phyloP scores from a whole-genome alignment of 371 early-diverging fungal species.

The Mortierella sp. region DNA sequence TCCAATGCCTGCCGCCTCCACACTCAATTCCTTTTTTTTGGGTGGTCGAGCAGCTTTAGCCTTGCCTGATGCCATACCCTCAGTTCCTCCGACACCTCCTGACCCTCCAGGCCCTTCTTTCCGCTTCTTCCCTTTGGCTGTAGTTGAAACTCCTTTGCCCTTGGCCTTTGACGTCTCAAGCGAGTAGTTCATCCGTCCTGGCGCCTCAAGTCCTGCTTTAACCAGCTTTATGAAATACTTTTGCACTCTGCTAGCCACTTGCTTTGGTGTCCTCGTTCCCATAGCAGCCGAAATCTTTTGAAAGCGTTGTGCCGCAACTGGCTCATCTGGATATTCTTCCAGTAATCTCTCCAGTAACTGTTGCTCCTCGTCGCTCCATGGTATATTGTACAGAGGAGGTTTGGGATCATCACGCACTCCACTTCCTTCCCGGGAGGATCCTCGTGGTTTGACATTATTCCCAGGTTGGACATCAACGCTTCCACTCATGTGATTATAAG shows the following conservation, averaged over 20 bases:
- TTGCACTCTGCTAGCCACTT: constrained; percentile 74
- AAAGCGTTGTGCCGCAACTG: constrained; percentile 72
- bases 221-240: constrained; percentile 78
- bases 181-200: constrained; percentile 65
- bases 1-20: not conserved
- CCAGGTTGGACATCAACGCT: constrained; percentile 41
- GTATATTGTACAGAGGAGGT: constrained; percentile 65
- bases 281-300: constrained; percentile 73
- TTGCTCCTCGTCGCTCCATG: constrained; percentile 78
- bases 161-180: constrained; percentile 47
- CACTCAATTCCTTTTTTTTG: constrained; percentile 22
- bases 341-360: constrained; percentile 66
- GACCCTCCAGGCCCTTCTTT: constrained; percentile 49
- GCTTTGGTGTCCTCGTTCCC: constrained; percentile 71
- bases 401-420: constrained; percentile 52
- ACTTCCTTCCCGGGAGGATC: constrained; percentile 36
- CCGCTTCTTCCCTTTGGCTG: constrained; percentile 55
- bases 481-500: constrained; percentile 55
- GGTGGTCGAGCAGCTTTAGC: constrained; percentile 37
- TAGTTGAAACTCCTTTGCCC: constrained; percentile 16
- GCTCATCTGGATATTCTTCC: constrained; percentile 72
- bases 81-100: constrained; percentile 11
- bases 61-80: constrained; percentile 21
- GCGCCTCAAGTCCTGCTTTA: constrained; percentile 72
- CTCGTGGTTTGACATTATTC: constrained; percentile 14